A percentile compares a stretch with the other conserved stretches of the same genome.
phyloP scores from a whole-genome alignment of 225 moss, liverwort and hornwort genomes.

The Anthoceros angustus region DNA sequence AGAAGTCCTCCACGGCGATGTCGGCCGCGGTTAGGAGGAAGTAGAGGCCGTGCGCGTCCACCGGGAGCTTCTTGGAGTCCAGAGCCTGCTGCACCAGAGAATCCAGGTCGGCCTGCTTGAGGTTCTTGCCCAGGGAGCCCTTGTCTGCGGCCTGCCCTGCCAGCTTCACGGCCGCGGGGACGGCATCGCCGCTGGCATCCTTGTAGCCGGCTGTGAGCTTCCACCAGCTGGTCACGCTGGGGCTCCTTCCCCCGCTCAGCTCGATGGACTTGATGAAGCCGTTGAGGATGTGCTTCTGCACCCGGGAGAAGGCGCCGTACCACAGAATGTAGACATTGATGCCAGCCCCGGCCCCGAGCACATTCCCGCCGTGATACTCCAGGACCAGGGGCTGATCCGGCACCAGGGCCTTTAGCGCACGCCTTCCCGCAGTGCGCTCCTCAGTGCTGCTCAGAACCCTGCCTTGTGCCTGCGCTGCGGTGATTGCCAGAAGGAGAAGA shows the following conservation, averaged over 20 bases:
- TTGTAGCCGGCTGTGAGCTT: neutral
- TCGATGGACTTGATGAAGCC: neutral
- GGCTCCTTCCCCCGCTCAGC: neutral
- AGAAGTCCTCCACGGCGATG: constrained; percentile 15
- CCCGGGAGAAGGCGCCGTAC: neutral
- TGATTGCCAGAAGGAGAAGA: no score
- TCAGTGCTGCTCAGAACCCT: no score
- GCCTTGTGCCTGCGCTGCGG: no score
- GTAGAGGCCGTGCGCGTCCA: constrained; percentile 13
- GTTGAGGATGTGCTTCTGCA: neutral
- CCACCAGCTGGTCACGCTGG: neutral
- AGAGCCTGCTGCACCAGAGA: constrained; percentile 11
- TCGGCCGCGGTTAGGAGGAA: constrained; percentile 18
- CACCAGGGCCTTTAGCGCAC: neutral
- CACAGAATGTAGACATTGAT: neutral
- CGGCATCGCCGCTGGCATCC: neutral
- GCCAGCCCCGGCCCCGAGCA: neutral
- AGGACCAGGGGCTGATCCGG: constrained; percentile 3
- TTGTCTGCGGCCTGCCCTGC: neutral
- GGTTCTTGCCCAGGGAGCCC: constrained; percentile 9
- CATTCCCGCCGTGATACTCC: neutral
- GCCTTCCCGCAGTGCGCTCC: neutral
- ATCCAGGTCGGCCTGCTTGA: constrained; percentile 13
- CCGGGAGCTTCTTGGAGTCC: constrained; percentile 1
- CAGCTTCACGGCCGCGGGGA: neutral